Conservation (phyloP, 768 basidiomycete genomes). For the Ephemerocybe angulata region DNA sequence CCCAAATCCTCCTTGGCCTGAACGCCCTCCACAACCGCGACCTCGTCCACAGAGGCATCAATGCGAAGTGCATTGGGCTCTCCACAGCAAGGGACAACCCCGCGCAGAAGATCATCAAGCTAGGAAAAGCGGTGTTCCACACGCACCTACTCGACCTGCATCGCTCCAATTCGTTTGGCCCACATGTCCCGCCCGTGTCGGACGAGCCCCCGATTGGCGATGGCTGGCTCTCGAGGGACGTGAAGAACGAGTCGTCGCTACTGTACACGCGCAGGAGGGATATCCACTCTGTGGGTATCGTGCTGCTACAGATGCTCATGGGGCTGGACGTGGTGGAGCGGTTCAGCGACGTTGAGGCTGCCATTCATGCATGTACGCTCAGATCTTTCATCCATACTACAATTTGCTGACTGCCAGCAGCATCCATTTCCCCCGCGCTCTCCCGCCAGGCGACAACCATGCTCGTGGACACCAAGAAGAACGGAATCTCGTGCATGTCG, state of each 20-base stretch:
- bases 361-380: constrained; percentile 53
- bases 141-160: constrained; percentile 76
- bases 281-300: constrained; percentile 76
- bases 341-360: constrained; percentile 53
- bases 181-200: constrained; percentile 22
- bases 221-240: constrained; percentile 63
- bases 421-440: constrained; percentile 48
- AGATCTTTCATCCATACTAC: neutral
- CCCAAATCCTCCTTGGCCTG: constrained; percentile 67
- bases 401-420: constrained; percentile 27
- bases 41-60: constrained; percentile 70
- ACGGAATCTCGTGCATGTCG: constrained; percentile 50
- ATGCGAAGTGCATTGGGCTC: constrained; percentile 58
- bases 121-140: constrained; percentile 70
- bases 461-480: constrained; percentile 58
- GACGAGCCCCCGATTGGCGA: constrained; percentile 47
- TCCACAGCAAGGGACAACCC: constrained; percentile 45
- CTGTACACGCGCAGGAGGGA: constrained; percentile 75
- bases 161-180: constrained; percentile 75
- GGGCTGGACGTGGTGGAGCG: constrained; percentile 64
- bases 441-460: constrained; percentile 54
- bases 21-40: constrained; percentile 62
- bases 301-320: constrained; percentile 82
- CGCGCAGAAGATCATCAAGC: constrained; percentile 57
- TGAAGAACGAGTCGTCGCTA: constrained; percentile 70